Base-by-base conservation (phyloP, 441 rosid genomes). In the Pelargonium australe region DNA sequence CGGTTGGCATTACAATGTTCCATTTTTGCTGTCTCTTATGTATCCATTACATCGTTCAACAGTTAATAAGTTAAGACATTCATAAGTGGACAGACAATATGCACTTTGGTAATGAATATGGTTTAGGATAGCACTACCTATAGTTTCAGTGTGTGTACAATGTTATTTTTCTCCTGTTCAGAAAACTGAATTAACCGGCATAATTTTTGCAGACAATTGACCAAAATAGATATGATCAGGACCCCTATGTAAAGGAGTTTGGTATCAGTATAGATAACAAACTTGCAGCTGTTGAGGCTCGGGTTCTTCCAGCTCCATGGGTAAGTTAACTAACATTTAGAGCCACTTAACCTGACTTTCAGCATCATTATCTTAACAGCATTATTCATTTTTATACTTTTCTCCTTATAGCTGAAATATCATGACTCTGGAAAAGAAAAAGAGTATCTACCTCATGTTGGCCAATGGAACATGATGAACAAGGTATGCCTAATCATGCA, bases 401-500 rank as follows among this genome's bases (percentile, higher is more conserved):
- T 61, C 64, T 85, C 40, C 64, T 10, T 3, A 69, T 44, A 94
- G 99, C 90, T 94, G 69, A 94, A 94, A 78, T 94, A 94, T 81
- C 97, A 91, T n/a, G 99, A 94, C 75, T 88, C 92, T 49, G 99
- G 99, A 44, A 94, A 87, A 75, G 99, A 94, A 71, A 94, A 88
- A 79, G 96, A 94, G 71, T 90, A 95, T 60, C 79, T 91, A 69
- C 99, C 99, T 1, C 99, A 91, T 73, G 95, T 94, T 10, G 99
- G 99, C 68, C 99, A 94, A 67, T 94, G 99, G 99, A 94, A 91
- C 78, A 94, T 94, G 99, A 87, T 91, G 97, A 94, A 94, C 84
- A 94, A 94, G 91, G 96, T 89, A 81, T 51, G 8, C 72, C 40
- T 58, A 65, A 45, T 20, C 31, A 40, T 34, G 17, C 40, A 70